Evolutionary conservation across 2,329 filamentous ascomycete species (phyloP).

Genomic region (Bipolaris cookei): DNA sequence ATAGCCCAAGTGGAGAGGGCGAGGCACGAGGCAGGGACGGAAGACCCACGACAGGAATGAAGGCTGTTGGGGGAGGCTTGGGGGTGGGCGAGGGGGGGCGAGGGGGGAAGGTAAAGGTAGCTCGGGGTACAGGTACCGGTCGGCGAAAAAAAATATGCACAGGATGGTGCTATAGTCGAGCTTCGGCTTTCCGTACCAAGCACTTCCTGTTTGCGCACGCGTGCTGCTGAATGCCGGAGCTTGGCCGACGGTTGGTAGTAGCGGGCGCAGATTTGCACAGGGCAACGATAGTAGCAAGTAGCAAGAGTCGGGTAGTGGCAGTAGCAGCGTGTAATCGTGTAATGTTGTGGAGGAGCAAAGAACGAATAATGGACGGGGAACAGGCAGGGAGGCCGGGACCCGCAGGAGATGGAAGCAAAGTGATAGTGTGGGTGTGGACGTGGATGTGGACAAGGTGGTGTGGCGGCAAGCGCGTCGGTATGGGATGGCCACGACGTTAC

Average conservation of each 20-base stretch:
- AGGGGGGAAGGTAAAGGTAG: conserved; percentile 6
- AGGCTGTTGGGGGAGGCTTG: conserved; percentile 21
- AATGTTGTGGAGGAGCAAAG: background rate
- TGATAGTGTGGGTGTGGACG: background rate
- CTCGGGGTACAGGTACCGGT: conserved; percentile 23
- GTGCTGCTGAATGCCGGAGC: conserved; percentile 32
- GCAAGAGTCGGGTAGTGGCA: background rate
- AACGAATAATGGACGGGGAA: conserved; percentile 5
- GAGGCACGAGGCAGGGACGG: conserved; percentile 44
- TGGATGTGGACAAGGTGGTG: conserved; percentile 16
- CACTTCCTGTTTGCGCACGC: conserved; percentile 29
- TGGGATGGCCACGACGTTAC: conserved; percentile 21
- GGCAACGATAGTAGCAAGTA: background rate
- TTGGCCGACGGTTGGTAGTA: conserved; percentile 24
- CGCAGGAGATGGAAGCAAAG: conserved; percentile 16
- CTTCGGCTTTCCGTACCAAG: conserved; percentile 35
- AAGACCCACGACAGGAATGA: conserved; percentile 34
- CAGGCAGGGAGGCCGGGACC: conserved; percentile 20
- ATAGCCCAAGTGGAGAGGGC: conserved; percentile 44
- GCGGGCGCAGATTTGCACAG: background rate
- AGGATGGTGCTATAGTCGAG: conserved; percentile 25
- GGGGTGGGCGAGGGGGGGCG: conserved; percentile 16
- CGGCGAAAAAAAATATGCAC: conserved; percentile 38
- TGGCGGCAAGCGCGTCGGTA: conserved; percentile 33
- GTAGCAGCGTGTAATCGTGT: background rate